Evolutionary conservation across 495 filamentous ascomycete genomes (phyloP), one percentile per base, ranked within the genome.

Genomic region (Chaetomium fimeti): DNA sequence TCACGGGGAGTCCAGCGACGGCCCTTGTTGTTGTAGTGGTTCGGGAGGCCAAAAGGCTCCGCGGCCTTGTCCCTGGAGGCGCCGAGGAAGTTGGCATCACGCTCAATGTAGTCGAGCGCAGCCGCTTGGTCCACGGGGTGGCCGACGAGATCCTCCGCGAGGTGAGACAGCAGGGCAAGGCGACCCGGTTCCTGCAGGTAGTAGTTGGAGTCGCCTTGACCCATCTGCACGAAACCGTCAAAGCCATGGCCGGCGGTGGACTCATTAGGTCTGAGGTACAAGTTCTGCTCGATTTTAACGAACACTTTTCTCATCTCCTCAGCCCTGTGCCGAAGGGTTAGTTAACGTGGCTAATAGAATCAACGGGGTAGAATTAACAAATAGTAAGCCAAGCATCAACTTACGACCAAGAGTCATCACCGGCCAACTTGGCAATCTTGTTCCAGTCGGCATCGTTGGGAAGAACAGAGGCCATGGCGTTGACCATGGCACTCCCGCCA

Each of bases 401-500:
- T 60, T 38, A 70, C 68, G 45, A 66, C 78, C 78, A 81, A 5
- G 69, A 72, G 0, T 62, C 54, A 54, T 81, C 78, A 11, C 75
- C 75, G 0, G 78, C 78, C 56, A 76, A 64, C 25, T 71, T 57
- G 49, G 45, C 68, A 7, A 72, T 66, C 38, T 63, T 61, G 47
- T 69, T 32, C 72, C 72, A 74, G 64, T 80, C 77, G 24, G 71
- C 73, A 20, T 78, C 75, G 38, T 66, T 69, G 5, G 77, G 77
- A 7, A 76, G 58, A 15, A 74, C 61, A 18, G 72, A 68, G 0
- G 72, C 71, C 51, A 75, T 75, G 25, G 76, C 78, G 45, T 81
- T 81, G 57, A 77, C 72, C 64, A 75, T 77, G 8, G 77, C 74
- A 36, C 72, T 76, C 32, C 79, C 79, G 20, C 79, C 79, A 9